Evolutionary conservation across 2,329 filamentous ascomycete genomes (phyloP).

Genomic region (Coleophoma cylindrospora): DNA sequence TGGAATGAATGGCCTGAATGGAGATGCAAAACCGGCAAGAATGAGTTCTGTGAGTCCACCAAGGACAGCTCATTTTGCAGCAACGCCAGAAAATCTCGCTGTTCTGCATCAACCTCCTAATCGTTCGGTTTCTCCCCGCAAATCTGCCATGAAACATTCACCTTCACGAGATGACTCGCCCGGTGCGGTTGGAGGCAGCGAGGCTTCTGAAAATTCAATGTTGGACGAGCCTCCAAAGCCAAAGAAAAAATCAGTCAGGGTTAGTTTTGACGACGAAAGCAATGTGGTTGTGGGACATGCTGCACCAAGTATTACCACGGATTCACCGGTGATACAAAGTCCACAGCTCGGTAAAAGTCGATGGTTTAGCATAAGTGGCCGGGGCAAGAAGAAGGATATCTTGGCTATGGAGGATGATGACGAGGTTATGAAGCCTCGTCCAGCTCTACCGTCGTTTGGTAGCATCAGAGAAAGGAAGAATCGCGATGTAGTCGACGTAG

Average conservation of each 20-base stretch:
- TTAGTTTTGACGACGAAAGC: slow-evolving; percentile 74
- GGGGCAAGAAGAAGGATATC: slow-evolving; percentile 44
- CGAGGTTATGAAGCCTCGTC: slow-evolving; percentile 68
- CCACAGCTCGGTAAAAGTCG: slow-evolving; percentile 37
- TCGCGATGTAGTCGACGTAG: slow-evolving; percentile 38
- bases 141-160: slow-evolving; percentile 68
- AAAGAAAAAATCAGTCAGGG: slow-evolving; percentile 62
- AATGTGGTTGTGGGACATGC: slow-evolving; percentile 48
- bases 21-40: slow-evolving; percentile 21
- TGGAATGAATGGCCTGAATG: slow-evolving; percentile 12
- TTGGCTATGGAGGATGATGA: slow-evolving; percentile 59
- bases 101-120: slow-evolving; percentile 65
- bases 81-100: slow-evolving; percentile 46
- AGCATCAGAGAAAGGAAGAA: slow-evolving; percentile 65
- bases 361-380: slow-evolving; percentile 47
- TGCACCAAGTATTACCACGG: slow-evolving; percentile 29
- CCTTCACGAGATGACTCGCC: slow-evolving; percentile 41
- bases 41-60: slow-evolving; percentile 51
- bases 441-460: slow-evolving; percentile 69
- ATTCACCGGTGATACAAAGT: slow-evolving; percentile 34
- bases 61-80: slow-evolving; percentile 62
- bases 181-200: slow-evolving; percentile 32
- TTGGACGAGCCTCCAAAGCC: slow-evolving; percentile 18
- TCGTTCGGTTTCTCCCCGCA: slow-evolving; percentile 69
- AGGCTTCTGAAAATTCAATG: slow-evolving; percentile 33